These are phyloP conservation scores for Solanum corneliomulleri DNA, from an alignment of 257 asterid species.

Conservation along the genomic window DNA sequence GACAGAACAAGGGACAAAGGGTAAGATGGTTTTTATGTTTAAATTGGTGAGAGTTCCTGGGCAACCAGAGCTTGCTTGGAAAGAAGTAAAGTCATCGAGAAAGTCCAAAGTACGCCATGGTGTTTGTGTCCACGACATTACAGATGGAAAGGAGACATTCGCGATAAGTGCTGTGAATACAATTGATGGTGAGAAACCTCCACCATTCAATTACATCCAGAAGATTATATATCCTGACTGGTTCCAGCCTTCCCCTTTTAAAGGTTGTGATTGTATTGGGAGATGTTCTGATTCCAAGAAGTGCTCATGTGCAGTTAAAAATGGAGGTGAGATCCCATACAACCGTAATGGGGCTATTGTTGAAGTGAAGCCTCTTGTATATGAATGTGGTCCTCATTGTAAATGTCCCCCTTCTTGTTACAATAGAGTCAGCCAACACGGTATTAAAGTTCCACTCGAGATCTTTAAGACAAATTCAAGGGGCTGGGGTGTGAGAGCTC, in stretches of 20 bases:
- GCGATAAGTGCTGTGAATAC: conserved; percentile 62
- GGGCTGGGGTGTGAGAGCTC: conserved; percentile 95
- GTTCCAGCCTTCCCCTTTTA: conserved; percentile 26
- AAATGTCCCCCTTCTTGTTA: conserved; percentile 86
- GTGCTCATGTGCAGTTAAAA: conserved; percentile 55
- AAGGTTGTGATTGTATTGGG: conserved; percentile 73
- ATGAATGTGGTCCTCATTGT: conserved; percentile 87
- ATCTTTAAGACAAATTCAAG: conserved; percentile 69
- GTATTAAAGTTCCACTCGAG: conserved; percentile 60
- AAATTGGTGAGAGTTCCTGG: conserved; percentile 16
- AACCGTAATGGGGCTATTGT: conserved; percentile 80
- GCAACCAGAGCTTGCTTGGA: conserved; percentile 60
- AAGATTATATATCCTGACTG: conserved; percentile 61
- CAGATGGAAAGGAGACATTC: conserved; percentile 50
- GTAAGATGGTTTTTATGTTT: conserved; percentile 16
- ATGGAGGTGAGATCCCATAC: conserved; percentile 78
- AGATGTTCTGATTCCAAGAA: conserved; percentile 43
- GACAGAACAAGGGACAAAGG: not conserved
- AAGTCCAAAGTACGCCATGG: conserved; percentile 45
- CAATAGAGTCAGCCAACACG: conserved; percentile 65
- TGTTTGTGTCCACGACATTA: conserved; percentile 53
- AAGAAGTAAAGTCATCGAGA: conserved; percentile 48
- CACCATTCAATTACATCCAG: conserved; percentile 40
- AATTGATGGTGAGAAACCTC: conserved; percentile 38
- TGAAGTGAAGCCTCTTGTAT: conserved; percentile 57